Base-by-base conservation (phyloP, 352 stramenopile genomes). In the Elongisporangium anandrum region DNA sequence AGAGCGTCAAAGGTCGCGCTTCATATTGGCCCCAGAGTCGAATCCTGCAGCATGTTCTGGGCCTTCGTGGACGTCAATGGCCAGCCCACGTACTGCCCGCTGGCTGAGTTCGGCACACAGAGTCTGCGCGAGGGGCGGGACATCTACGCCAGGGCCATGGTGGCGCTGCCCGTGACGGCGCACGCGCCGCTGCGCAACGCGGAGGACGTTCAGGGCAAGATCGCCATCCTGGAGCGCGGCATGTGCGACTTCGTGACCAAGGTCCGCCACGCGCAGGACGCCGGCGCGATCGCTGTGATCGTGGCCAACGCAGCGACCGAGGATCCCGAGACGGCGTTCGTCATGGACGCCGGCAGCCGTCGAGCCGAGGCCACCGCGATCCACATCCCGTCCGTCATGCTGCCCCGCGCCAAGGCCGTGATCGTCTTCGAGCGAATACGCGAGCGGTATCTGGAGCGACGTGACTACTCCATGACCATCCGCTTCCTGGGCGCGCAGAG, bases 221-320 rank as follows among this genome's bases (percentile, higher is more conserved):
- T 92, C 56, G 75, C 78, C 16, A 60, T 92, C 16, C 68, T 92
- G 13, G 71, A 92, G 52, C 77, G 85, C 1, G 85, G 85, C 9
- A 57, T 68, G 24, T 94, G 82, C 64, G 78, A 92, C 69, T 94
- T 93, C 64, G 67, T 92, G n/a, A 79, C 75, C 26, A 94, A 94
- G 60, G 76, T 79, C 45, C 49, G 83, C 17, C 73, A 88, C 53
- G 83, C 77, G 0, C 85, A 94, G 53, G 72, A 70, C 16, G 85
- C 85, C 8, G 82, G 85, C 9, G 83, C 81, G 21, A 45, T 92
- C 45, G 82, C 80, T 0, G 75, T 91, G 45, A 49, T 94, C 19
- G 75, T 94, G 19, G 78, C 77, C 22, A 92, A 93, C 64, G 64
- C 70, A 21, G 57, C 60, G 26, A 60, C 50, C 56, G 29, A 41